Evolutionary conservation across 2,329 filamentous ascomycete genomes (phyloP), one percentile per base, ranked within the genome.

Genomic region (Fusarium odoratissimum): DNA sequence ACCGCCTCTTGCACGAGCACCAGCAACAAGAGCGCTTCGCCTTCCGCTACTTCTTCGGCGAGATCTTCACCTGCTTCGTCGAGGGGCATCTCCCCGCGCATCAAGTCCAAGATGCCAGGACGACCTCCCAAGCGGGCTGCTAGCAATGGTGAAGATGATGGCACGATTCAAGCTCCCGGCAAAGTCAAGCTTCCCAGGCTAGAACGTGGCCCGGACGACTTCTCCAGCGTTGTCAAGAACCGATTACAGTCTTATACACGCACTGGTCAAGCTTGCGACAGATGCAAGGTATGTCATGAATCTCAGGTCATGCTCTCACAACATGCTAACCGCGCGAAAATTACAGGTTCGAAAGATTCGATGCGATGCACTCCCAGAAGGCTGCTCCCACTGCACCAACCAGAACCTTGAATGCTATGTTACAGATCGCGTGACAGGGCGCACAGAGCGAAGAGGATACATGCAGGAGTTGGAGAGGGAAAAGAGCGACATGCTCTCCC

Each of bases 261-360:
- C 64, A 97, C 94, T 0, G 94, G 94, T 14, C 94, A 97, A 83
- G 94, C 94, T 37, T 97, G 94, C 86, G 94, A 97, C 82, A 88
- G 94, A 62, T 97, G 94, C 87, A 96, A 95, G 88, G 92, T 93
- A 81, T 76, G 86, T 60, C 40, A 64, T 57, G 6, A 17, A 44
- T 40, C 45, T 60, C 25, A 56, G 41, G 30, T 40, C 48, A 35
- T 23, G 44, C 25, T 57, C 21, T 9, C 13, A 56, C 28, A 23
- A 31, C 33, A 65, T 70, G 56, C 64, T 69, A 54, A 66, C 60
- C 58, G 48, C 60, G 63, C 54, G 30, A 64, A 61, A 38, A 51
- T 42, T 28, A 23, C 77, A 94, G 92, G 87, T 94, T 64, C 90
- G 94, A 75, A 97, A 97, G 83, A 97, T 97, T 77, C 90, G 93